Evolutionary conservation across 2,329 filamentous ascomycete species (phyloP).

Genomic region (Coniosporium tulheliwenetii): DNA sequence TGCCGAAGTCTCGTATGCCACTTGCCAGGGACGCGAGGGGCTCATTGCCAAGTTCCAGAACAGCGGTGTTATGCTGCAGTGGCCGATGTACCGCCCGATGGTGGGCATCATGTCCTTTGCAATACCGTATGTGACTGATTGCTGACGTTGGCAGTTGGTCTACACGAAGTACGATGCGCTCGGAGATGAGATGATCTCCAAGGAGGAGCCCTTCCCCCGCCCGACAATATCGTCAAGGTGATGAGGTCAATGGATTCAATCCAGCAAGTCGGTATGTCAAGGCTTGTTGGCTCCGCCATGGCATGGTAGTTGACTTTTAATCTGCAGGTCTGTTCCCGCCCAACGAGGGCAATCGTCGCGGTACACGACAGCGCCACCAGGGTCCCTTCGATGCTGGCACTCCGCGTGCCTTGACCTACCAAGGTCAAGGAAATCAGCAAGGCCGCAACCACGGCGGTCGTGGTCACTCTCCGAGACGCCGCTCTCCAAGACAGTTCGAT

Average conservation of each 20-base stretch:
- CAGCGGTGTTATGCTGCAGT: conserved; percentile 87
- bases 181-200: conserved; percentile 36
- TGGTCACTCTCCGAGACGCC: no score
- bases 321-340: conserved; percentile 56
- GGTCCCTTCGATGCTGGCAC: conserved; percentile 76
- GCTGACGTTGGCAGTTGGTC: conserved; percentile 39
- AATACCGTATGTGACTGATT: no score
- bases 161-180: conserved; percentile 29
- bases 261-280: conserved; percentile 41
- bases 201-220: conserved; percentile 58
- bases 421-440: no score
- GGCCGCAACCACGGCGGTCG: no score
- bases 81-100: conserved; percentile 61
- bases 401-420: conserved; percentile 17
- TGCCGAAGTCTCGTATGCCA: conserved; percentile 90
- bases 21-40: conserved; percentile 84
- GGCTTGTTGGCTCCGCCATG: conserved; percentile 29
- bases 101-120: no score
- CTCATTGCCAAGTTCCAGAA: conserved; percentile 93
- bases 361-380: conserved; percentile 60
- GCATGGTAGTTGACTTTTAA: conserved; percentile 14
- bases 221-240: conserved; percentile 78
- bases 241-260: conserved; percentile 78
- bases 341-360: conserved; percentile 55
- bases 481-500: no score